A percentile compares a stretch with the other conserved stretches of the same genome.
These are phyloP conservation scores for Tarenaya hassleriana DNA, from an alignment of 345 rosid genomes.

Conservation along the genomic window DNA sequence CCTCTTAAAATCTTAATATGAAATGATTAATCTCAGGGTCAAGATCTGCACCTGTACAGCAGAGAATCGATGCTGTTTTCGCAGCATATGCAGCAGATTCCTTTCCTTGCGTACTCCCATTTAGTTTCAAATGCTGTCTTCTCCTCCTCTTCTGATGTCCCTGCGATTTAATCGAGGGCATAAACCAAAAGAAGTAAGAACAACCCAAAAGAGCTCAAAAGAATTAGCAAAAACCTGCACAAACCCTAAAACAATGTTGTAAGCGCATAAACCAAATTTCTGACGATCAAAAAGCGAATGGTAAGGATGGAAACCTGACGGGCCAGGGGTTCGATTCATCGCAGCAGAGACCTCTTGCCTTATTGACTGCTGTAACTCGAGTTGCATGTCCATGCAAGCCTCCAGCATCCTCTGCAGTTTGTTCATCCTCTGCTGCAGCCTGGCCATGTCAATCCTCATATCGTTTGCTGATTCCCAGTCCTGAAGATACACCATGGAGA, in stretches of 20 bases:
- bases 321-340: conserved; percentile 49
- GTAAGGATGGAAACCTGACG: conserved; percentile 43
- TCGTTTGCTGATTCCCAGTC: conserved; percentile 80
- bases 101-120: conserved; percentile 80
- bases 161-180: conserved; percentile 34
- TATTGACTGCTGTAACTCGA: conserved; percentile 83
- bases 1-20: background rate
- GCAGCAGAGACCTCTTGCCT: conserved; percentile 91
- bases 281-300: background rate
- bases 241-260: conserved; percentile 1
- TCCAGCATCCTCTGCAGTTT: conserved; percentile 85
- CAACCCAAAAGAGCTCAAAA: too few species aligned
- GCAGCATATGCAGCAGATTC: conserved; percentile 72
- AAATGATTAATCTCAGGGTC: background rate
- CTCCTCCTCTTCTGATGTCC: conserved; percentile 29
- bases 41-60: conserved; percentile 57
- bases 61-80: conserved; percentile 66
- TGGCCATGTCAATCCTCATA: conserved; percentile 83
- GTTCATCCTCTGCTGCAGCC: conserved; percentile 92
- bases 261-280: background rate
- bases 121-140: conserved; percentile 42
- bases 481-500: conserved; percentile 34
- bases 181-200: too few species aligned
- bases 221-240: too few species aligned
- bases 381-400: conserved; percentile 99